These are phyloP conservation scores for Usnea hakonensis DNA, from an alignment of 495 filamentous ascomycete genomes.

Conservation along the genomic window DNA sequence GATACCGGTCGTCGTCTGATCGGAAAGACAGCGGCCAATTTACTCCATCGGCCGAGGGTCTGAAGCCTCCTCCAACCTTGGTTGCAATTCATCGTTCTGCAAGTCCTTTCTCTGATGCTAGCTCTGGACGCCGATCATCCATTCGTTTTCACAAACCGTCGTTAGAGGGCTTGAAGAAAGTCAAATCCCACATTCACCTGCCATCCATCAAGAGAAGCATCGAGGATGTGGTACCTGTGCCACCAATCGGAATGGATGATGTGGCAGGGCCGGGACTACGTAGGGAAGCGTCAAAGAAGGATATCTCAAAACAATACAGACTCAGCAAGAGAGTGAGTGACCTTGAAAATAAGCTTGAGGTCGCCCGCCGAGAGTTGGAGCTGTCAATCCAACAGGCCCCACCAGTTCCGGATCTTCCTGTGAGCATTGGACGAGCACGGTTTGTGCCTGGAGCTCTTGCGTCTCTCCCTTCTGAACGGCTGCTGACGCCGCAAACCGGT, in stretches of 20 bases:
- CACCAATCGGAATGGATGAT: constrained; percentile 13
- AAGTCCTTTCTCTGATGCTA: constrained; percentile 18
- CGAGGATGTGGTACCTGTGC: constrained; percentile 15
- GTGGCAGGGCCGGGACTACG: constrained; percentile 28
- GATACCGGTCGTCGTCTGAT: constrained; percentile 16
- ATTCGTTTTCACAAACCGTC: constrained; percentile 27
- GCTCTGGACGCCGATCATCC: constrained; percentile 16
- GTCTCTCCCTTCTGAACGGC: constrained; percentile 52
- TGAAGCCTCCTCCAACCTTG: constrained; percentile 15
- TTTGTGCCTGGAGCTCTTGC: constrained; percentile 52
- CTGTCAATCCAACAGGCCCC: constrained; percentile 39
- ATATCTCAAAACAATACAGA: constrained; percentile 54
- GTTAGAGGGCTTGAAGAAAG: constrained; percentile 31
- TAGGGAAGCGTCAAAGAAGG: constrained; percentile 50
- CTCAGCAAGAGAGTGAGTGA: constrained; percentile 58
- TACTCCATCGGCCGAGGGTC: constrained; percentile 6
- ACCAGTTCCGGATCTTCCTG: constrained; percentile 26
- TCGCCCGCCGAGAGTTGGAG: constrained; percentile 51
- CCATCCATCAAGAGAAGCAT: constrained; percentile 27
- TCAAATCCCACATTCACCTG: constrained; percentile 31
- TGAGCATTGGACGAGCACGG: constrained; percentile 37
- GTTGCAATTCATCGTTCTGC: not conserved
- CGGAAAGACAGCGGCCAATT: constrained; percentile 11
- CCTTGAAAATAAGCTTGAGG: constrained; percentile 53
- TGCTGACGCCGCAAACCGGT: not conserved